Conservation (phyloP, 371 early-diverging fungal species). For the Rhizopus stolonifer region DNA sequence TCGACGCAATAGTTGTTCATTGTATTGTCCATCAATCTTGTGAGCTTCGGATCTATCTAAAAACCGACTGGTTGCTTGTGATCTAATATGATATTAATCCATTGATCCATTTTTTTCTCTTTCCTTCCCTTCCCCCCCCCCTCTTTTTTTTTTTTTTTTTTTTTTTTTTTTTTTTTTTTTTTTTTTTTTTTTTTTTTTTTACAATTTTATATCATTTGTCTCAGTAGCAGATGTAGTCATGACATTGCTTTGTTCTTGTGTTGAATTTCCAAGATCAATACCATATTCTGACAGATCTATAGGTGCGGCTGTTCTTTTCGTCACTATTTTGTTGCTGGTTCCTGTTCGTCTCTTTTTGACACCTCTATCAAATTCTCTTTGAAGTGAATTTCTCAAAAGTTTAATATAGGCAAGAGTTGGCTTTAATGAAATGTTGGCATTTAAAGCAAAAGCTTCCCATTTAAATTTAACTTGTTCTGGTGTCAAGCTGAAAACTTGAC, state of each 20-base stretch:
- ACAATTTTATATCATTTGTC: conserved; percentile 14
- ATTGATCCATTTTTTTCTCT: no score
- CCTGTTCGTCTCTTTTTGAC: conserved; percentile 17
- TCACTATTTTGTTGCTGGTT: conserved; percentile 5
- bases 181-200: conserved; percentile 7
- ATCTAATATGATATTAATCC: no score
- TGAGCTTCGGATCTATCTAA: conserved; percentile 24
- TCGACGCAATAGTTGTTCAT: conserved; percentile 16
- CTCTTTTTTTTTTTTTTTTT: no score
- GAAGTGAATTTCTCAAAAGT: conserved; percentile 26
- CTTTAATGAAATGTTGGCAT: conserved; percentile 14
- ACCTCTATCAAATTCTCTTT: conserved; percentile 36
- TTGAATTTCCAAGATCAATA: not conserved
- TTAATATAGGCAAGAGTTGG: conserved; percentile 33
- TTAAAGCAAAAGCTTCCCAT: conserved; percentile 51
- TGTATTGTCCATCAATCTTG: conserved; percentile 33
- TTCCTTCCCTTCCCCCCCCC: no score
- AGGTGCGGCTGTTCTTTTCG: conserved; percentile 7
- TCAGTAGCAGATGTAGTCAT: not conserved
- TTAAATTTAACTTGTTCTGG: conserved; percentile 38
- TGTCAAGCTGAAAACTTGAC: conserved; percentile 35
- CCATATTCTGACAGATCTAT: conserved; percentile 25
- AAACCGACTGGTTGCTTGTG: conserved; percentile 13
- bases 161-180: not conserved
- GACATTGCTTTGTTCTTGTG: conserved; percentile 2